These are phyloP conservation scores for Hypholoma sublateritium DNA, from an alignment of 768 basidiomycete genomes.

Conservation along the genomic window DNA sequence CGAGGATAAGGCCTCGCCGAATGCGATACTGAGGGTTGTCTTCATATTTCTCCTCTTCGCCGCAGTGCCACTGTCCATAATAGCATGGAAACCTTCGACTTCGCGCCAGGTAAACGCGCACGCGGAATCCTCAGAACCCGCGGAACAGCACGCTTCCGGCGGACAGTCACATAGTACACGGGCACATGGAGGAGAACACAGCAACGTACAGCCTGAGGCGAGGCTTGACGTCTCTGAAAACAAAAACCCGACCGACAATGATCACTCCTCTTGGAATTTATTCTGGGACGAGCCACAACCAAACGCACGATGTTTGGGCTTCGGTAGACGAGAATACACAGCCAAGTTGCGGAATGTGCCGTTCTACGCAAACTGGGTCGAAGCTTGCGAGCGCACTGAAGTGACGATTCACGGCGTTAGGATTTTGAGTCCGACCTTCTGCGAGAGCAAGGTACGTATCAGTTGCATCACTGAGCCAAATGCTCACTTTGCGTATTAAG, in stretches of 20 bases:
- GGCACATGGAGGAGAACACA: not conserved
- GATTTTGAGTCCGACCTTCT: conserved; percentile 23
- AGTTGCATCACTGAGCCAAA: not conserved
- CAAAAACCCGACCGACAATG: not conserved
- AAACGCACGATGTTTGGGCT: conserved; percentile 24
- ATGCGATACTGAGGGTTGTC: conserved; percentile 22
- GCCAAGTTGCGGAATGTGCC: conserved; percentile 27
- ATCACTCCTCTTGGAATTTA: not conserved
- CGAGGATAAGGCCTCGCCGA: conserved; percentile 30
- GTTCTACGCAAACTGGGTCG: conserved; percentile 25
- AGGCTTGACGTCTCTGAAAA: not conserved
- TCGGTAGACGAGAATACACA: conserved; percentile 29
- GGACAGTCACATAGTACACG: not conserved
- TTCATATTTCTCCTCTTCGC: conserved; percentile 27
- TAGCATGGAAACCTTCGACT: conserved; percentile 10
- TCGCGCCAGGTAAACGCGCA: not conserved
- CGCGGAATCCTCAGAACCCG: not conserved
- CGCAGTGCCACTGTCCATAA: conserved; percentile 21
- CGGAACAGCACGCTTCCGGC: not conserved
- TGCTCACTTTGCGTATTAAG: conserved; percentile 13
- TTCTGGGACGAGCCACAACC: conserved; percentile 26
- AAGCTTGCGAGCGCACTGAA: conserved; percentile 24
- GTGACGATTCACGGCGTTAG: conserved; percentile 26
- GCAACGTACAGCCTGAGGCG: not conserved
- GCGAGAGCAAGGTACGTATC: conserved; percentile 28